Evolutionary conservation across 371 early-diverging fungal genomes (phyloP).

Genomic region (Mucor racemosus): DNA sequence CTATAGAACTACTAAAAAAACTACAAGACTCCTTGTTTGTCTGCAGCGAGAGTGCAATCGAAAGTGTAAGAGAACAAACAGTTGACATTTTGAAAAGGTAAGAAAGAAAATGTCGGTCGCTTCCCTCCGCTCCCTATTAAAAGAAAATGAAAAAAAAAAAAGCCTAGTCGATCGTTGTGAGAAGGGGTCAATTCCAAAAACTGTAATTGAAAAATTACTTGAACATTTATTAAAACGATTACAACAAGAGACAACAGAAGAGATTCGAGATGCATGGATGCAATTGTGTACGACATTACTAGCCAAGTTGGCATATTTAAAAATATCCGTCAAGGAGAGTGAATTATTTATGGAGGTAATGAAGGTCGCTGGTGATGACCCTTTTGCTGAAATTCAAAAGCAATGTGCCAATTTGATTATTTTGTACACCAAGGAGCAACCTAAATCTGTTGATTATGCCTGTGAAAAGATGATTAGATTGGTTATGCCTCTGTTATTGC

Average conservation of each 20-base stretch:
- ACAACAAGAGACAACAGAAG: constrained; percentile 31
- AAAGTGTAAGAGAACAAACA: constrained; percentile 33
- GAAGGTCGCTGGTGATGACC: constrained; percentile 22
- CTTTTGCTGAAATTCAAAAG: constrained; percentile 38
- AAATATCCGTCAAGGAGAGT: constrained; percentile 2
- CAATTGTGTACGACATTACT: constrained; percentile 8
- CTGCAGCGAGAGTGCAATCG: constrained; percentile 33
- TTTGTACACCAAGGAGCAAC: constrained; percentile 16
- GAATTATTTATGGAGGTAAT: constrained; percentile 23
- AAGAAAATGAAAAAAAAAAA: neutral
- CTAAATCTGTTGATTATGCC: constrained; percentile 27
- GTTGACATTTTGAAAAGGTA: constrained; percentile 28
- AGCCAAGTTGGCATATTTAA: neutral
- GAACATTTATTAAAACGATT: neutral
- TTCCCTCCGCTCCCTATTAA: neutral
- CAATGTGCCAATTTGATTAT: constrained; percentile 19
- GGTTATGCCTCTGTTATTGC: constrained; percentile 22
- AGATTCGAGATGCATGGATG: constrained; percentile 34
- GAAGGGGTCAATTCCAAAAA: neutral
- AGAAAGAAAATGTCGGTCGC: neutral
- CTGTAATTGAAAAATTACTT: neutral
- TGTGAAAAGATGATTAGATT: constrained; percentile 32
- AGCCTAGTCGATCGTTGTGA: constrained; percentile 16
- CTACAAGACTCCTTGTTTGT: constrained; percentile 6
- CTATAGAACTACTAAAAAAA: constrained; percentile 12